A percentile compares a stretch with the other conserved stretches of the same genome.
phyloP scores from a whole-genome alignment of 495 filamentous ascomycete genomes.

The Parathielavia hyrcaniae region DNA sequence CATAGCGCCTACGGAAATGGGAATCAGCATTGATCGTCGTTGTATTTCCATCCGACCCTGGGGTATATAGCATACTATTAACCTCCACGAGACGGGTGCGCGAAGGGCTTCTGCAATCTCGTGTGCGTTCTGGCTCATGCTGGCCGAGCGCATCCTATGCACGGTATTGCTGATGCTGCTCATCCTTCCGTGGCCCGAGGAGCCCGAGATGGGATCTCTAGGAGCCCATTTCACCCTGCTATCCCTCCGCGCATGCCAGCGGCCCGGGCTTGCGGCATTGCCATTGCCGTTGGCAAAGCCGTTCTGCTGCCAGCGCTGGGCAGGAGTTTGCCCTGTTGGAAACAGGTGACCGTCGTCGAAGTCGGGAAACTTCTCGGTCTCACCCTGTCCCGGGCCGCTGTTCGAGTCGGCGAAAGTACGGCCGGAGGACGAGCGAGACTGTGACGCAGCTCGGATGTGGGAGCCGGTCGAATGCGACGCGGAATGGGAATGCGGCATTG shows the following conservation, averaged over 20 bases:
- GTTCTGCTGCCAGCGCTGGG: slow-evolving; percentile 33
- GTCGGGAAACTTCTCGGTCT: slow-evolving; percentile 52
- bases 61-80: slow-evolving; percentile 31
- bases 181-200: slow-evolving; percentile 55
- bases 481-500: slow-evolving; percentile 37
- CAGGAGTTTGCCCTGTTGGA: slow-evolving; percentile 30
- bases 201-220: slow-evolving; percentile 32
- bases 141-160: slow-evolving; percentile 68
- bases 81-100: slow-evolving; percentile 79
- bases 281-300: slow-evolving; percentile 33
- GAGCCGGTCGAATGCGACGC: slow-evolving; percentile 24
- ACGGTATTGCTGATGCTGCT: slow-evolving; percentile 85
- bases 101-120: slow-evolving; percentile 87
- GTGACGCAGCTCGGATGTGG: slow-evolving; percentile 31
- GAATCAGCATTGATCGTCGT: slow-evolving; percentile 17
- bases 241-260: slow-evolving; percentile 51
- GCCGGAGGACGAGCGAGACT: slow-evolving; percentile 24
- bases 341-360: slow-evolving; percentile 39
- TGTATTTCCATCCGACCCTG: background rate
- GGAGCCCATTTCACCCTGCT: slow-evolving; percentile 44
- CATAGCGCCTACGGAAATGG: slow-evolving; percentile 60
- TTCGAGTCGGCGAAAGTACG: slow-evolving; percentile 33
- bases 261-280: slow-evolving; percentile 29
- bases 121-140: slow-evolving; percentile 84
- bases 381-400: slow-evolving; percentile 28